Base-by-base conservation (phyloP, 331 rosid genomes). In the Malus hybrid region DNA sequence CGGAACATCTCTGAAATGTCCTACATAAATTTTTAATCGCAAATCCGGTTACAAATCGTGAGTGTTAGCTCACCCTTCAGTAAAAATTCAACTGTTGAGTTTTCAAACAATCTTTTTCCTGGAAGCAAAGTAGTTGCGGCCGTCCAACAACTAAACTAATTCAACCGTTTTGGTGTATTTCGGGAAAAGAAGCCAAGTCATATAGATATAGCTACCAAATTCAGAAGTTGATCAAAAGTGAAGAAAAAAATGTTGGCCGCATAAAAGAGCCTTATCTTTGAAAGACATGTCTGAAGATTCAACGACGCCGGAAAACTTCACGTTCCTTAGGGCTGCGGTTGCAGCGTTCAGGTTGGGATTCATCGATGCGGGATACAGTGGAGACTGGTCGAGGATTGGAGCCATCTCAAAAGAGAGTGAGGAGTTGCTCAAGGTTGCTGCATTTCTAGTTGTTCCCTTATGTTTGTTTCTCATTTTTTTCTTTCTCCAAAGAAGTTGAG, bases 341-440 rank as follows among this genome's bases (percentile, higher is more conserved):
- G 90, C 88, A 2, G 77, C 90, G 7, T 84, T 90, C 56, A 94
- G 93, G 20, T 76, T 93, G 73, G 96, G 98, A 14, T 93, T 91
- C 74, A 76, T 91, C 34, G 96, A 91, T 82, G 94, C 94, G 1
- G 98, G 98, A 97, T 93, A 89, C 69, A 93, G 94, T 64, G 97
- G 97, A 74, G 98, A 93, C 76, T 93, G 98, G 98, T 93, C 98
- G 7, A 91, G 98, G 80, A 91, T 90, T 76, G 97, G 97, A 65
- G 98, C 82, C 44, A 82, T 93, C 60, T 79, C 98, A 69, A 80
- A 70, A 59, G 87, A 93, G 77, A 80, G 4, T 27, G 98, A 90
- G 77, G 88, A 85, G 4, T 78, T 91, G 79, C 80, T 91, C 1
- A 90, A 86, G 88, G 60, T 86, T 76, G 91, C 91, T 64, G 97